A percentile compares a stretch with the other conserved stretches of the same genome.
Evolutionary conservation across 345 rosid genomes (phyloP).

Genomic region (Sisymbrium irio): DNA sequence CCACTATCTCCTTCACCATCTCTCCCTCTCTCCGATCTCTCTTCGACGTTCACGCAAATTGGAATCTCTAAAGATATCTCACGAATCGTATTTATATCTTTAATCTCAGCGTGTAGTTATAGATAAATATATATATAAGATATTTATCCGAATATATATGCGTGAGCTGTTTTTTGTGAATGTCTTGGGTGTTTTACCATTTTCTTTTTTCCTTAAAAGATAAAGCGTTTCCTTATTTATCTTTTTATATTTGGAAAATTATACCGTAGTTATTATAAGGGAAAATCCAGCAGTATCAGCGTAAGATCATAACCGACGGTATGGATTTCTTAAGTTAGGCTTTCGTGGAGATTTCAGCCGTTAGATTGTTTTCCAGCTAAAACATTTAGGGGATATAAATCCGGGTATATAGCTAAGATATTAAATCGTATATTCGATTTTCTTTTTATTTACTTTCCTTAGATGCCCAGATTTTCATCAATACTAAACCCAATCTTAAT

Average conservation of each 20-base stretch:
- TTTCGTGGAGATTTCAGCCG: conserved; percentile 11
- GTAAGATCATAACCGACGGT: conserved; percentile 5
- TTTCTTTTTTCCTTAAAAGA: background rate
- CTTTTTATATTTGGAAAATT: conserved; percentile 13
- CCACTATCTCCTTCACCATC: conserved; percentile 26
- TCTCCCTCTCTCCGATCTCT: conserved; percentile 19
- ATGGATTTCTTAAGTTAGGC: background rate
- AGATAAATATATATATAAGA: conserved; percentile 1
- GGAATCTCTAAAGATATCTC: conserved; percentile 10
- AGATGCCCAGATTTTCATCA: background rate
- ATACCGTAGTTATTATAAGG: background rate
- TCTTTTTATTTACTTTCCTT: background rate
- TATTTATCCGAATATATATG: conserved; percentile 9
- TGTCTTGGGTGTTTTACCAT: conserved; percentile 12
- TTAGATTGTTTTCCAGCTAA: conserved; percentile 31
- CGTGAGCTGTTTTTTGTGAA: conserved; percentile 24
- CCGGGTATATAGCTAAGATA: conserved; percentile 10
- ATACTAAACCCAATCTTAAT: background rate
- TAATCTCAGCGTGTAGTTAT: conserved; percentile 6
- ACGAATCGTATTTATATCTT: conserved; percentile 3
- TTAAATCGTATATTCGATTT: background rate
- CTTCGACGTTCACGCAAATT: background rate
- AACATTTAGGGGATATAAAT: conserved; percentile 5
- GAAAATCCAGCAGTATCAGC: conserved; percentile 24
- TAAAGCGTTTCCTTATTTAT: conserved; percentile 22